phyloP scores from a whole-genome alignment of 768 basidiomycete genomes.

The Pleurotus tuber-regium region DNA sequence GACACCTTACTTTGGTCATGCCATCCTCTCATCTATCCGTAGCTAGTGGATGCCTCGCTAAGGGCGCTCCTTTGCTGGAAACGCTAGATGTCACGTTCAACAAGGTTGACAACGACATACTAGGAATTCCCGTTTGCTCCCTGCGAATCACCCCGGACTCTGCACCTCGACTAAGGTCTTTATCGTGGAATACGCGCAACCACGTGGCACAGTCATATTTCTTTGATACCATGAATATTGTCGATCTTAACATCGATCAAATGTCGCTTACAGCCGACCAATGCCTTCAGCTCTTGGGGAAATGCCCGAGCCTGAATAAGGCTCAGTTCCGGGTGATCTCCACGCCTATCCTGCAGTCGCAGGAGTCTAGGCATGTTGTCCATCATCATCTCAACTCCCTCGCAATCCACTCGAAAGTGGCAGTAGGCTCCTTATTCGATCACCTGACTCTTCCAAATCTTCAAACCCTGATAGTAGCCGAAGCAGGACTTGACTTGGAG shows the following conservation, averaged over 20 bases:
- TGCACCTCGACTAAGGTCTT: background rate
- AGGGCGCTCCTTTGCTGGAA: constrained; percentile 15
- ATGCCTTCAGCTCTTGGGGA: background rate
- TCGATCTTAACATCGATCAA: constrained; percentile 4
- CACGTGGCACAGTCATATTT: background rate
- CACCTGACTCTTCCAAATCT: constrained; percentile 14
- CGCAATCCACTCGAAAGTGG: background rate
- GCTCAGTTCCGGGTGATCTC: constrained; percentile 4
- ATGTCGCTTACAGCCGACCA: constrained; percentile 5
- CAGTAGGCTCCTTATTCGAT: constrained; percentile 9
- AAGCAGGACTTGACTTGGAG: constrained; percentile 8
- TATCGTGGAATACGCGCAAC: background rate
- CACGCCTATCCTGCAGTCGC: constrained; percentile 1
- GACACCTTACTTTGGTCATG: constrained; percentile 17
- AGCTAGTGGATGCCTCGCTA: constrained; percentile 13
- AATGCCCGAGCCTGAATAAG: background rate
- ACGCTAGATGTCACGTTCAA: constrained; percentile 14
- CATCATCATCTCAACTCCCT: constrained; percentile 4
- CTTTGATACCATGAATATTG: constrained; percentile 1
- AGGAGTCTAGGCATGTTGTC: background rate
- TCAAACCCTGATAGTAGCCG: constrained; percentile 11
- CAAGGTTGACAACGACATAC: background rate
- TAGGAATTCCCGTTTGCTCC: background rate
- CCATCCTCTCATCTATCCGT: constrained; percentile 2
- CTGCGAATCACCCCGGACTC: constrained; percentile 1